phyloP scores from a whole-genome alignment of 805 yeast species.

The Monosporozyma unispora region DNA sequence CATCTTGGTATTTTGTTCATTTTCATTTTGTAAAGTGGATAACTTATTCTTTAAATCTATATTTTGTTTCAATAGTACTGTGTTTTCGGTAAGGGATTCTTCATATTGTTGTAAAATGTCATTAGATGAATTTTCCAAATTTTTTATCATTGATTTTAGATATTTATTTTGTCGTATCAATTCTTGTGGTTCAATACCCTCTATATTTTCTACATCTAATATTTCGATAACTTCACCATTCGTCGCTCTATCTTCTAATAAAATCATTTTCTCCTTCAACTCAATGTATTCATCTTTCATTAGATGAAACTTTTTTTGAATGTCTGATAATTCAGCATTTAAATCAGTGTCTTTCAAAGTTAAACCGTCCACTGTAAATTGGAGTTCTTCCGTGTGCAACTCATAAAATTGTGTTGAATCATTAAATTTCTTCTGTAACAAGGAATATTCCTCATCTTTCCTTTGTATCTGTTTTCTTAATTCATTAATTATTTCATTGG shows the following conservation, averaged over 20 bases:
- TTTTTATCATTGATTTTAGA: background rate
- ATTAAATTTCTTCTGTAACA: background rate
- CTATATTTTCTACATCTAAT: conserved; percentile 2
- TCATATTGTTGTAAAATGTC: conserved; percentile 7
- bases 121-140: conserved; percentile 6
- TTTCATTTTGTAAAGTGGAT: conserved; percentile 1
- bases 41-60: background rate
- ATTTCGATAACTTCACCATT: conserved; percentile 11
- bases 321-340: conserved; percentile 20
- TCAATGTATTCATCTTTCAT: conserved; percentile 39
- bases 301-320: conserved; percentile 31
- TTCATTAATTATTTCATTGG: background rate
- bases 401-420: conserved; percentile 12
- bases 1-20: conserved; percentile 9
- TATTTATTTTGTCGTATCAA: conserved; percentile 2
- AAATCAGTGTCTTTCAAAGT: conserved; percentile 6
- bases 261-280: conserved; percentile 29
- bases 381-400: conserved; percentile 27
- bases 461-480: background rate
- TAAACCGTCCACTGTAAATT: conserved; percentile 15
- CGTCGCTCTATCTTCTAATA: conserved; percentile 28
- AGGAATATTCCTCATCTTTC: background rate
- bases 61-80: conserved; percentile 5
- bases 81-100: conserved; percentile 6
- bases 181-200: background rate